Percentiles rank a stretch among this genome's conserved stretches.
Evolutionary conservation across 768 basidiomycete genomes (phyloP).

Genomic region (Psilocybe cubensis): DNA sequence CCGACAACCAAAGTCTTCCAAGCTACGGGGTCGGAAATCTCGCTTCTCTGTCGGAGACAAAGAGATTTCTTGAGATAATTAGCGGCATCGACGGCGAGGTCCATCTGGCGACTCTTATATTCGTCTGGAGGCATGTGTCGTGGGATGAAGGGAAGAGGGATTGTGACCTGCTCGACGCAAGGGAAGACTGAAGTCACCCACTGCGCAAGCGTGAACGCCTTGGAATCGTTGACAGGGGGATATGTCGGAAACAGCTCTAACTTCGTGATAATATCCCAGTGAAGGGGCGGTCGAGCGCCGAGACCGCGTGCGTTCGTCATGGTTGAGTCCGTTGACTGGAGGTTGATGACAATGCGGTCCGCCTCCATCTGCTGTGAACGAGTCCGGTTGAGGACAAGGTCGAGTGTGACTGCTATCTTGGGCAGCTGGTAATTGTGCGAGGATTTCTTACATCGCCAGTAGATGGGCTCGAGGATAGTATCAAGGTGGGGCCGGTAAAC

Average conservation of each 20-base stretch:
- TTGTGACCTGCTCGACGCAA: not conserved
- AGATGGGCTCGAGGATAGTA: not conserved
- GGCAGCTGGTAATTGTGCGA: not conserved
- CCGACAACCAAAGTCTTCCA: slow-evolving; percentile 10
- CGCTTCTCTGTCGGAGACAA: not conserved
- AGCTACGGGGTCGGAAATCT: not conserved
- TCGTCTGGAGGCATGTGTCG: not conserved
- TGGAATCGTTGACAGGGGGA: not conserved
- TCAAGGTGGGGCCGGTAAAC: not conserved
- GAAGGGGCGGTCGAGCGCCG: not conserved
- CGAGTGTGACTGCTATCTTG: slow-evolving; percentile 4
- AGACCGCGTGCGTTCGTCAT: not conserved
- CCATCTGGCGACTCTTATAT: slow-evolving; percentile 1
- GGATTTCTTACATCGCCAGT: not conserved
- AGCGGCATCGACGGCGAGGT: not conserved
- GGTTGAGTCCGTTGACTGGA: not conserved
- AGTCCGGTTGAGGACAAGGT: not conserved
- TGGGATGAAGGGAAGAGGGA: slow-evolving; percentile 6
- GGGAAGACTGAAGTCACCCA: slow-evolving; percentile 15
- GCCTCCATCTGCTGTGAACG: slow-evolving; percentile 7
- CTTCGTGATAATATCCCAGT: slow-evolving; percentile 9
- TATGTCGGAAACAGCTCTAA: slow-evolving; percentile 3
- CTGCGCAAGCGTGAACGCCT: slow-evolving; percentile 1
- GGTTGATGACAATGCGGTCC: not conserved
- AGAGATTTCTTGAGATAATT: not conserved